Evolutionary conservation across 352 stramenopile genomes (phyloP).

Genomic region (Phytopythium cucurbitacearum): DNA sequence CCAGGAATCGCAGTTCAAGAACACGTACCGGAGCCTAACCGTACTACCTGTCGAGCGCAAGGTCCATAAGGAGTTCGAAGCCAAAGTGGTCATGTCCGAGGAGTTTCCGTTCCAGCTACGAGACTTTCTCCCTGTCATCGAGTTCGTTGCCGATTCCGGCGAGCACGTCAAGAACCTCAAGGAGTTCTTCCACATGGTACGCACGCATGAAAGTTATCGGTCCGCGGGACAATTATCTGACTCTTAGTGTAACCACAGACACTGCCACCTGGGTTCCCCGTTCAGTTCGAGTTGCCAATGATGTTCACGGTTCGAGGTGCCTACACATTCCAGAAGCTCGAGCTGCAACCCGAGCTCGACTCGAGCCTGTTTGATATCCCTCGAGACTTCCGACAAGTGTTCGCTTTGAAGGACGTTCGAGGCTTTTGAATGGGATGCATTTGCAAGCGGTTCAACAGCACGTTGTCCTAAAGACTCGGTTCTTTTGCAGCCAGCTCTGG

Average conservation of each 20-base stretch:
- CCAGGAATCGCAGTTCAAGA: slow-evolving; percentile 13
- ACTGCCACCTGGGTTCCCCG: slow-evolving; percentile 74
- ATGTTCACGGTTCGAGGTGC: slow-evolving; percentile 77
- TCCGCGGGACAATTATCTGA: background rate
- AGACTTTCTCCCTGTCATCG: slow-evolving; percentile 73
- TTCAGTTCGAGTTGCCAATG: slow-evolving; percentile 81
- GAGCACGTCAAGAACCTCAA: slow-evolving; percentile 76
- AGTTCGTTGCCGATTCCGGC: slow-evolving; percentile 71
- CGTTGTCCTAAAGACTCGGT: background rate
- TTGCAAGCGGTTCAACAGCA: background rate
- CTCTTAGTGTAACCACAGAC: slow-evolving; percentile 23
- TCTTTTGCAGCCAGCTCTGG: too few relatives aligned
- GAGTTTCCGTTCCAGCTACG: slow-evolving; percentile 64
- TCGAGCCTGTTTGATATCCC: slow-evolving; percentile 53
- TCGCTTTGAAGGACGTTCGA: slow-evolving; percentile 49
- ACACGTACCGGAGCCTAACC: slow-evolving; percentile 65
- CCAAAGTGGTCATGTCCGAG: slow-evolving; percentile 74
- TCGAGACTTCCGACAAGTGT: slow-evolving; percentile 46
- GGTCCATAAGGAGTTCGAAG: slow-evolving; percentile 68
- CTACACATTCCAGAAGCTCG: slow-evolving; percentile 79
- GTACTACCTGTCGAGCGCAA: slow-evolving; percentile 36
- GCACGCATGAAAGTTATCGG: slow-evolving; percentile 1
- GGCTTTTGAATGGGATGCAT: background rate
- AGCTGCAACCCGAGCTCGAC: slow-evolving; percentile 44
- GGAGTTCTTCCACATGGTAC: slow-evolving; percentile 84